phyloP scores from a whole-genome alignment of 2,329 filamentous ascomycete species.

The Paraconiothyrium sp. region DNA sequence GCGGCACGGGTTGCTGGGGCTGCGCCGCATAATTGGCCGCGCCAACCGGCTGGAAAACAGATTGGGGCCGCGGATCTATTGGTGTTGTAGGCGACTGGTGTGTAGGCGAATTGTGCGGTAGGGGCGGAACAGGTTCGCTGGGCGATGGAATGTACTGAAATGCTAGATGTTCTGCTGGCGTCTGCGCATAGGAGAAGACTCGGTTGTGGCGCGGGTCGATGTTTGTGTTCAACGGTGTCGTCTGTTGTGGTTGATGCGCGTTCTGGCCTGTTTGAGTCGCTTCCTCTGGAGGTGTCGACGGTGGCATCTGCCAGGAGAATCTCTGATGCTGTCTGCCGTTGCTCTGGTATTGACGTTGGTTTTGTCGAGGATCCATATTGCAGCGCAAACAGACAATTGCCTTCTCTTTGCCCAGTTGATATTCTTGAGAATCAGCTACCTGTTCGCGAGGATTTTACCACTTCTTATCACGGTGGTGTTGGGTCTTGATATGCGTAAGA shows the following conservation, averaged over 20 bases:
- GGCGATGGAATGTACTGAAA: constrained; percentile 37
- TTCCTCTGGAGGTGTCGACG: constrained; percentile 29
- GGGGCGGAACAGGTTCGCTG: constrained; percentile 31
- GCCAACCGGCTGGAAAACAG: constrained; percentile 26
- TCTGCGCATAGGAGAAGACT: constrained; percentile 49
- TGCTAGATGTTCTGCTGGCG: constrained; percentile 45
- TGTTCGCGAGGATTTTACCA: background rate
- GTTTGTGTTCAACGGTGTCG: constrained; percentile 28
- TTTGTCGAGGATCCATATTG: constrained; percentile 37
- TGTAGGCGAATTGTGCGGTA: constrained; percentile 31
- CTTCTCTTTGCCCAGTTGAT: background rate
- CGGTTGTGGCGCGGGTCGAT: constrained; percentile 28
- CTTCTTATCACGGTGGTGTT: background rate
- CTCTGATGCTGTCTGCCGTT: constrained; percentile 29
- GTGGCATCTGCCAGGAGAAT: constrained; percentile 48
- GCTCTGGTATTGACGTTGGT: constrained; percentile 26
- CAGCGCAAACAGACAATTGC: background rate
- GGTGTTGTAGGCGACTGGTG: constrained; percentile 29
- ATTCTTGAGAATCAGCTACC: background rate
- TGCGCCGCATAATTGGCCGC: constrained; percentile 30
- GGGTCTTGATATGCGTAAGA: background rate
- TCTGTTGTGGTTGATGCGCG: constrained; percentile 18
- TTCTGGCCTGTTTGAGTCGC: constrained; percentile 26
- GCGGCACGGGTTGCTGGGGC: constrained; percentile 29
- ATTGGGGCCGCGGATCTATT: constrained; percentile 37